Conservation (phyloP, 1,284 basidiomycete genomes). For the Grifola frondosa region DNA sequence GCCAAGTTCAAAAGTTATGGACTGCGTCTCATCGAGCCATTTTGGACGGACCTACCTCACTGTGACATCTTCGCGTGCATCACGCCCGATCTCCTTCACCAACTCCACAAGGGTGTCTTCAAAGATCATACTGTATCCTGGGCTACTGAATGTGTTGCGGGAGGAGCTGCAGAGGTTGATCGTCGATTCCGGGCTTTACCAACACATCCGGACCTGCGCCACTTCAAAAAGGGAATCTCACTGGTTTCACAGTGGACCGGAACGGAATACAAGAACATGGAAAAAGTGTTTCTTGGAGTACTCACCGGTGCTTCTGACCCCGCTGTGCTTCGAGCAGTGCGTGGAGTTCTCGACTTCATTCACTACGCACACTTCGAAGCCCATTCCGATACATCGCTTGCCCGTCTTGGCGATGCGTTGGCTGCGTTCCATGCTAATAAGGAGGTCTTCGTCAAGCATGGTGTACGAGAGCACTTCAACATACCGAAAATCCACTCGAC, state of each 20-base stretch:
- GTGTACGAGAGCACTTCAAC: constrained; percentile 24
- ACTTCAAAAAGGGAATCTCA: constrained; percentile 26
- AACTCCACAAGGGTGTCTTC: constrained; percentile 33
- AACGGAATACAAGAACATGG: constrained; percentile 26
- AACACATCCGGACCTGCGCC: constrained; percentile 14
- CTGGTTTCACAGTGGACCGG: constrained; percentile 27
- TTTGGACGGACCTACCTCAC: constrained; percentile 25
- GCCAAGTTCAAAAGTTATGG: constrained; percentile 9
- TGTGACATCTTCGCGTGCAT: constrained; percentile 26
- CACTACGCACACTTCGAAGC: constrained; percentile 22
- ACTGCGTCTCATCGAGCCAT: constrained; percentile 16
- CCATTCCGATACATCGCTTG: constrained; percentile 18
- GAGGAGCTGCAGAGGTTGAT: constrained; percentile 24
- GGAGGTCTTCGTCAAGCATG: constrained; percentile 20
- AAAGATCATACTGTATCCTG: constrained; percentile 30
- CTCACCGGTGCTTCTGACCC: constrained; percentile 15
- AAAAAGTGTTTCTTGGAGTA: constrained; percentile 24
- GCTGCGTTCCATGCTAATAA: constrained; percentile 26
- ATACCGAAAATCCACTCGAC: constrained; percentile 32
- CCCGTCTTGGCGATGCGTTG: constrained; percentile 11
- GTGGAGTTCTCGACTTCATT: constrained; percentile 31
- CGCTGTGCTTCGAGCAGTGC: constrained; percentile 11
- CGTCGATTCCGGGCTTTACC: constrained; percentile 21
- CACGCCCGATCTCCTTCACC: constrained; percentile 27
- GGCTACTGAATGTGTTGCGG: constrained; percentile 11